Base-by-base conservation (phyloP, 2,329 filamentous ascomycete genomes). In the Diplodia sapinea region DNA sequence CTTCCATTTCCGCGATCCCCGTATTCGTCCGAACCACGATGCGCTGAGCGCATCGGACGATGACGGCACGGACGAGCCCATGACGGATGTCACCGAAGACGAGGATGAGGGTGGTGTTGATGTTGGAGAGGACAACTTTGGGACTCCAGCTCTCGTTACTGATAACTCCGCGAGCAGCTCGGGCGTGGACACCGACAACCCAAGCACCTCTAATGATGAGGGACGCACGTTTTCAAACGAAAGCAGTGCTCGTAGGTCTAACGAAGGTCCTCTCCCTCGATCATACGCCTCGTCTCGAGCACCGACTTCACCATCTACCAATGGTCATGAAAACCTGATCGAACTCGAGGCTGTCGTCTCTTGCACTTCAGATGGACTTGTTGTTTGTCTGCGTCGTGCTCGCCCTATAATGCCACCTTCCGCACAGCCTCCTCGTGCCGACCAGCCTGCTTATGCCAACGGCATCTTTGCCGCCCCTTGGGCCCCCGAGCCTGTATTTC, bases 311-410 rank as follows among this genome's bases (percentile, higher is more conserved):
- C 77, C 76, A 7, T 74, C 33, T 8, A 63, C 61, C 55, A 33
- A 50, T n/a, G 38, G 68, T 26, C 51, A 11, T 52, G 71, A 68
- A 6, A 79, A 78, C 15, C 83, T 84, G 1, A 83, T 93, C 63
- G 92, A 96, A 79, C 82, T 96, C 4, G 93, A 96, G 79, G 93
- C 92, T 2, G 92, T 96, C n/a, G 89, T 96, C 5, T 96, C 93
- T 0, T 96, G 93, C 79, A 93, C 92, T 2, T 96, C 93, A 0
- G 93, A 96, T 76, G 93, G 93, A 0, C 82, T 96, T 0, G 92
- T 96, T 2, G 92, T 96, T 8, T 89, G 94, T 61, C 81, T 96
- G 15, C 87, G 93, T 67, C 87, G 86, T 70, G 92, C 92, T 29
- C 86, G 91, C 31, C 89, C 91, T 4, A 84, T 88, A 8, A 87